These are phyloP conservation scores for Trichosporon ovoides DNA, from an alignment of 1,284 basidiomycete genomes.

Conservation along the genomic window DNA sequence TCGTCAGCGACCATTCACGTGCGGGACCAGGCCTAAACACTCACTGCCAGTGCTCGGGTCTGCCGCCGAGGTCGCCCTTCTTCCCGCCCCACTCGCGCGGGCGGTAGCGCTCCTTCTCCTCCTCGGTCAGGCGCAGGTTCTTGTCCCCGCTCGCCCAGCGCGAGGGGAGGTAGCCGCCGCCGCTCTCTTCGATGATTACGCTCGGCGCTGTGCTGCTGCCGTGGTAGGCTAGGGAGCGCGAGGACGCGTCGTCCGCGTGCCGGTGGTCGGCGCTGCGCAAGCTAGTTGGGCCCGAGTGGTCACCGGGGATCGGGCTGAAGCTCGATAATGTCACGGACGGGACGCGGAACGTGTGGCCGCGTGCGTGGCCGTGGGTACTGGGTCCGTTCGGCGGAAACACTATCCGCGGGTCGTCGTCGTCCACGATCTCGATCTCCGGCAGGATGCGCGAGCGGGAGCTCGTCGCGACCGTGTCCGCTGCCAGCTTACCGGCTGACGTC, in stretches of 20 bases:
- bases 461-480: constrained; percentile 4
- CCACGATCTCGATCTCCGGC: constrained; percentile 46
- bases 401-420: constrained; percentile 44
- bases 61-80: constrained; percentile 37
- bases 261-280: constrained; percentile 5
- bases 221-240: not conserved
- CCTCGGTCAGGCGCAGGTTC: constrained; percentile 36
- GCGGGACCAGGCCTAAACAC: constrained; percentile 16
- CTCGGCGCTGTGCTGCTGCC: constrained; percentile 21
- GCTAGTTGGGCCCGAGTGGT: not conserved
- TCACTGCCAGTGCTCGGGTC: constrained; percentile 46
- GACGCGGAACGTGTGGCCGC: constrained; percentile 12
- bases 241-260: not conserved
- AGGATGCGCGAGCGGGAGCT: constrained; percentile 28
- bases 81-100: constrained; percentile 46
- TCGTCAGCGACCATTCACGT: too few species aligned
- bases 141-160: constrained; percentile 47
- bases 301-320: not conserved
- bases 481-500: constrained; percentile 2
- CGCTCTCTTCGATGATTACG: constrained; percentile 35
- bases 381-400: constrained; percentile 34
- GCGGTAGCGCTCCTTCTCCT: constrained; percentile 45
- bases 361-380: constrained; percentile 32
- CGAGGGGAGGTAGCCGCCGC: constrained; percentile 44
- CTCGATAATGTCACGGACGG: constrained; percentile 11